Base-by-base conservation (phyloP, 805 yeast species). In the Myxozyma melibiosi region DNA sequence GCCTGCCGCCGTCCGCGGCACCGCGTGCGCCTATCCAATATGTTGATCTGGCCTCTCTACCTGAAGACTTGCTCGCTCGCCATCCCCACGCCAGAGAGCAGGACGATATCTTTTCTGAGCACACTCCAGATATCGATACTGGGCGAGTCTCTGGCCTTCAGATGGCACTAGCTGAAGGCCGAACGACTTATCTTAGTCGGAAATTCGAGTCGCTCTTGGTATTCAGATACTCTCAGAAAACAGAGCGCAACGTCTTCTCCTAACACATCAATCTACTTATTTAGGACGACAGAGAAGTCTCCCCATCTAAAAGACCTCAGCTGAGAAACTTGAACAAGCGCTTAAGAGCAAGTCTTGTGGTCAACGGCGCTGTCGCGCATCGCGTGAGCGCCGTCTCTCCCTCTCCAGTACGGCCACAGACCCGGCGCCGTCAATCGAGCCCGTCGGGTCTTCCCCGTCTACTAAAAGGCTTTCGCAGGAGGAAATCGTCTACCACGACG, bases 81-180 rank as follows among this genome's bases (percentile, higher is more conserved):
- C 30, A 34, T 16, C 33, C 22, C 2, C 9, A 27, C n/a, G 27
- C 25, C 11, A 16, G 7, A 11, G 28, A 24, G 2, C 3, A 3
- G 24, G 51, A 47, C 20, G 51, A 47, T 27, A 25, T 47, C n/a
- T n/a, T n/a, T 11, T 47, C 37, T n/a, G 34, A 14, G 16, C 24
- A 18, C 25, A n/a, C 27, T 37, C 24, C 24, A 8, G 14, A 20
- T 2, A n/a, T 8, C 28, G 31, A 13, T 3, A 14, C 31, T 13
- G 13, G 30, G 4, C 42, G n/a, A n/a, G n/a, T n/a, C n/a, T n/a
- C 42, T n/a, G 37, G 37, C 13, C 13, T 20, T 24, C 4, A 30
- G 16, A 34, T 22, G 8, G 1, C 34, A 31, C 50, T 45, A 14
- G 16, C 34, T 5, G 7, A 22, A n/a, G 22, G 40, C 9, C 40